Conservation (phyloP, 169 alveolate species). For the Plasmodium chabaudi region DNA sequence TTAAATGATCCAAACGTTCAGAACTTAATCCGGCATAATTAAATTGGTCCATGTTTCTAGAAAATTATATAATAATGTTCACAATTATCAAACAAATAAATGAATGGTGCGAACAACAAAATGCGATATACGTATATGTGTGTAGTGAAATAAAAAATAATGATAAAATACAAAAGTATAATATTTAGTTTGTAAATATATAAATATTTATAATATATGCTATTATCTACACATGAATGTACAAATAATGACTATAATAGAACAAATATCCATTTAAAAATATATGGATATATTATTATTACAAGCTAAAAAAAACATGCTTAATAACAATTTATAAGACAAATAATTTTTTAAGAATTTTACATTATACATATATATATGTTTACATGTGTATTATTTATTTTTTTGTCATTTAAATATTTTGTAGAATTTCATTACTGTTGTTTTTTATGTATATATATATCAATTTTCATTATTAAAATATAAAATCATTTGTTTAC, state of each 20-base stretch:
- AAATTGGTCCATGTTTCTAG: conserved; percentile 27
- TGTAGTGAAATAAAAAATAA: conserved; percentile 1
- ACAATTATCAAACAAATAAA: neutral
- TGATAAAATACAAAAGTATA: neutral
- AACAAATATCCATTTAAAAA: neutral
- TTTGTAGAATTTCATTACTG: neutral
- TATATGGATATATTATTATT: neutral
- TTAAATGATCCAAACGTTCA: conserved; percentile 56
- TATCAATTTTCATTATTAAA: conserved; percentile 1
- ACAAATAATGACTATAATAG: neutral
- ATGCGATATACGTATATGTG: conserved; percentile 1
- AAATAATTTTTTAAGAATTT: conserved; percentile 24
- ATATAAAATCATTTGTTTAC: neutral
- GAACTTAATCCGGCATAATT: conserved; percentile 67
- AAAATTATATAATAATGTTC: neutral
- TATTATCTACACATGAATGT: neutral
- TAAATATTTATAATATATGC: neutral
- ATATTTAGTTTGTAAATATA: neutral
- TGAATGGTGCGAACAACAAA: neutral
- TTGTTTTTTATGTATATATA: conserved; percentile 6
- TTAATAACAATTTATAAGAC: neutral
- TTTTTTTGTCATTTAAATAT: no score
- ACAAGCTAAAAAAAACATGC: conserved; percentile 20
- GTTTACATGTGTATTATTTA: neutral
- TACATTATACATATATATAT: neutral